These are phyloP conservation scores for Fusarium sp. DNA, from an alignment of 2,329 filamentous ascomycete species.

Conservation along the genomic window DNA sequence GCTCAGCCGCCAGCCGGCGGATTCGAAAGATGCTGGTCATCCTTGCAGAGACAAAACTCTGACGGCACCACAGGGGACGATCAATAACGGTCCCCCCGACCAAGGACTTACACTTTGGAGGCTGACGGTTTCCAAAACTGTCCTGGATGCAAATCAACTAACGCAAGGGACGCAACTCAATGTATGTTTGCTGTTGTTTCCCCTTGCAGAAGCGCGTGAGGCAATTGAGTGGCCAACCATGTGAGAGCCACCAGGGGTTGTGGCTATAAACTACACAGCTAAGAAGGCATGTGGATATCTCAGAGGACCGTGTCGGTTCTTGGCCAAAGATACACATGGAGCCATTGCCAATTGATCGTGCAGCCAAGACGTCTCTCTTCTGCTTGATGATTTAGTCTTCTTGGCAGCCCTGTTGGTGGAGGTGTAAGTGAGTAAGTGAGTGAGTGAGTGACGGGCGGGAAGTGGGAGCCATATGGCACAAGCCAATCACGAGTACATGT, in stretches of 20 bases:
- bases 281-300: slow-evolving; percentile 2
- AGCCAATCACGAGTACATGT: no score
- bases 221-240: slow-evolving; percentile 3
- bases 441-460: no score
- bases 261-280: slow-evolving; percentile 28
- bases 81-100: slow-evolving; percentile 13
- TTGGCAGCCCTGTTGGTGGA: no score
- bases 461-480: no score
- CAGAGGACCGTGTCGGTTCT: background rate
- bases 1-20: background rate
- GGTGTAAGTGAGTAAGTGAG: no score
- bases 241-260: background rate
- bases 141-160: slow-evolving; percentile 7
- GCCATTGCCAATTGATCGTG: background rate
- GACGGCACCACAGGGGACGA: slow-evolving; percentile 16
- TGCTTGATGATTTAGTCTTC: background rate
- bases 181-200: slow-evolving; percentile 5
- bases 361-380: background rate
- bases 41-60: slow-evolving; percentile 10
- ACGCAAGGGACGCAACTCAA: slow-evolving; percentile 29
- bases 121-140: slow-evolving; percentile 25
- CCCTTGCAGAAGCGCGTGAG: slow-evolving; percentile 30
- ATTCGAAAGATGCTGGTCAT: slow-evolving; percentile 13
- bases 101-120: slow-evolving; percentile 15
- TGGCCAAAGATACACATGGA: background rate